Percentiles rank a stretch among this genome's conserved stretches.
Conservation (phyloP, 306 rosid species). For the Ormosia semicastrata region DNA sequence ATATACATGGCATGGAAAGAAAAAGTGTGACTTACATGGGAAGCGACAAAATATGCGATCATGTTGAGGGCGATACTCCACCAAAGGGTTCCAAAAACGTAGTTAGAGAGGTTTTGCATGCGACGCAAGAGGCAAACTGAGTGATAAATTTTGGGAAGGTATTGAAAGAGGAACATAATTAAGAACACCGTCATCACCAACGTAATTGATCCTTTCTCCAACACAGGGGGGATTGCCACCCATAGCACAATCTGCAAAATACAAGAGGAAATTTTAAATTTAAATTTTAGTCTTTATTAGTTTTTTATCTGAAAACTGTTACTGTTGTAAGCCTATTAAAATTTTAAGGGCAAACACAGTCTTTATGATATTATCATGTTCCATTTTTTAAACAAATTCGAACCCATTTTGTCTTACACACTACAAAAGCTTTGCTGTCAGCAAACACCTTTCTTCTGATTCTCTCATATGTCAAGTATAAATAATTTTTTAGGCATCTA, state of each 20-base stretch:
- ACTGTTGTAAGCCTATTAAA: neutral
- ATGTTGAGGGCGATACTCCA: constrained; percentile 96
- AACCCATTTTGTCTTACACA: neutral
- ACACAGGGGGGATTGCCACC: constrained; percentile 64
- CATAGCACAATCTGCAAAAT: constrained; percentile 68
- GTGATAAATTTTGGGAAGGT: constrained; percentile 88
- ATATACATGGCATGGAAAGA: neutral
- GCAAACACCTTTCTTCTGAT: neutral
- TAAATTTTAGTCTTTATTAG: neutral
- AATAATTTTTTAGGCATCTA: too few species aligned
- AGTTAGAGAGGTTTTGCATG: constrained; percentile 78
- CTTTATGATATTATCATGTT: neutral
- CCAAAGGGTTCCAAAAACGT: constrained; percentile 89
- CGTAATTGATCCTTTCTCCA: constrained; percentile 65
- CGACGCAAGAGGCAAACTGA: constrained; percentile 77
- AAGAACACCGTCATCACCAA: constrained; percentile 74
- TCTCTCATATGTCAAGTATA: too few species aligned
- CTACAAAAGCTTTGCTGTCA: neutral
- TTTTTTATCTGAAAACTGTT: neutral
- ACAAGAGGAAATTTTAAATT: neutral
- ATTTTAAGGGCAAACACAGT: neutral
- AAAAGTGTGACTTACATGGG: constrained; percentile 66
- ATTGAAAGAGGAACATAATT: constrained; percentile 73
- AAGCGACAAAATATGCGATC: constrained; percentile 91
- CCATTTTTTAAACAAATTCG: neutral